Evolutionary conservation across 768 basidiomycete species (phyloP).

Genomic region (Pleurotus sapidus): DNA sequence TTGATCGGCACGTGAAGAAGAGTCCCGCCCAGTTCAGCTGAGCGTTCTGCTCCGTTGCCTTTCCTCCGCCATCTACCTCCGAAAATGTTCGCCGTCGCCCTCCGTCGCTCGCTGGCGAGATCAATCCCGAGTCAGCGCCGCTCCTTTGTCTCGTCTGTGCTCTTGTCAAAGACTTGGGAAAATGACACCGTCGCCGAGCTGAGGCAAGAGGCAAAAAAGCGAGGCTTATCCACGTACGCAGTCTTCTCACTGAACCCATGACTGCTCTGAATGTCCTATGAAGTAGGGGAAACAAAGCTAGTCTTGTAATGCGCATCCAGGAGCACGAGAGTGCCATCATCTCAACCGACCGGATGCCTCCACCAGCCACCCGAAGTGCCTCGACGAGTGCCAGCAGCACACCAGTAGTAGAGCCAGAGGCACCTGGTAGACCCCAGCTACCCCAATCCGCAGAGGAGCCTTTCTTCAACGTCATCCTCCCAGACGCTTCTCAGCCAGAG

Average conservation of each 20-base stretch:
- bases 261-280: conserved; percentile 6
- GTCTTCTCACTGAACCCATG: conserved; percentile 4
- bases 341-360: conserved; percentile 15
- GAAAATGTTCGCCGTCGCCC: conserved; percentile 23
- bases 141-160: conserved; percentile 49
- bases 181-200: conserved; percentile 47
- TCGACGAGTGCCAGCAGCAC: conserved; percentile 17
- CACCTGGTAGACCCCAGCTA: conserved; percentile 37
- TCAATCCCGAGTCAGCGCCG: conserved; percentile 19
- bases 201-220: conserved; percentile 49
- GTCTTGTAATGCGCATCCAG: conserved; percentile 51
- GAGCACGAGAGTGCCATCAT: conserved; percentile 39
- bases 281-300: conserved; percentile 60
- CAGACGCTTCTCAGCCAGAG: conserved; percentile 45
- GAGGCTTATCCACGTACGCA: conserved; percentile 55
- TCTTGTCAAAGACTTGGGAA: conserved; percentile 57
- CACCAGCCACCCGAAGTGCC: conserved; percentile 21
- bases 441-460: conserved; percentile 25
- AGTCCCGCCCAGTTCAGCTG: neutral
- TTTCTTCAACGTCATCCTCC: conserved; percentile 52
- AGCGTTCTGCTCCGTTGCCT: conserved; percentile 11
- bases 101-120: conserved; percentile 9
- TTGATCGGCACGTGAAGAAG: conserved; percentile 15
- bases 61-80: conserved; percentile 15
- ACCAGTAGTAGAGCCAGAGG: conserved; percentile 23